phyloP scores from a whole-genome alignment of 1,284 basidiomycete genomes.

The Rugosomyces carneus region DNA sequence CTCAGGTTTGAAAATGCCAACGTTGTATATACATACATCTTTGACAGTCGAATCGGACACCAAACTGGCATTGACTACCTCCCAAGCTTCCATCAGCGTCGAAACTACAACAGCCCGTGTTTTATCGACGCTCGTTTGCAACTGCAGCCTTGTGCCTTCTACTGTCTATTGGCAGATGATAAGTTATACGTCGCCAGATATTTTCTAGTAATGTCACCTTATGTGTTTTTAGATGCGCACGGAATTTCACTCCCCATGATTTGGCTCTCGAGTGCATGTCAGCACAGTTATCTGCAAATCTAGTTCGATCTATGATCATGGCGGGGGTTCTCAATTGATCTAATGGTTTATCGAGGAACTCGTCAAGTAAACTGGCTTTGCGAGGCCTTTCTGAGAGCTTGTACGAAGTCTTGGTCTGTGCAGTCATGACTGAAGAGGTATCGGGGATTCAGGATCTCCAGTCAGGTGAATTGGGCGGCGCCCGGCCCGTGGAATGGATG shows the following conservation, averaged over 20 bases:
- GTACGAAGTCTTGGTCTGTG: conserved; percentile 48
- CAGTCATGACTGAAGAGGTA: conserved; percentile 18
- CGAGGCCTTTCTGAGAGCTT: conserved; percentile 35
- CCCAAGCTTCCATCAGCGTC: conserved; percentile 77
- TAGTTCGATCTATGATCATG: conserved; percentile 65
- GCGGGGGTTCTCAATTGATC: conserved; percentile 69
- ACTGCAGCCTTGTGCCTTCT: conserved; percentile 68
- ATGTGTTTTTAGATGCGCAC: conserved; percentile 83
- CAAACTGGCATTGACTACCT: conserved; percentile 63
- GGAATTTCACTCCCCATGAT: conserved; percentile 63
- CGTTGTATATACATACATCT: conserved; percentile 54
- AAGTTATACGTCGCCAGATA: neutral
- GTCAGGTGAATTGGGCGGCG: too few relatives aligned
- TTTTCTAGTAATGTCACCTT: conserved; percentile 49
- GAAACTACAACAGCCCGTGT: conserved; percentile 67
- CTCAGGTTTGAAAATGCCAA: neutral
- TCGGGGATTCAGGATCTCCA: too few relatives aligned
- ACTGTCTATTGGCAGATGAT: conserved; percentile 42
- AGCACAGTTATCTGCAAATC: conserved; percentile 69
- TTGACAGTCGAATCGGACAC: conserved; percentile 69
- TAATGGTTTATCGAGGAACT: conserved; percentile 58
- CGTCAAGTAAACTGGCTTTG: conserved; percentile 50
- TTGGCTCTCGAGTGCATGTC: conserved; percentile 62
- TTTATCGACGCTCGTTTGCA: conserved; percentile 45
- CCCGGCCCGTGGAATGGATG: neutral